Percentiles rank a stretch among this genome's conserved stretches.
These are phyloP conservation scores for Choanephora cucurbitarum DNA, from an alignment of 371 early-diverging fungal genomes.

Conservation along the genomic window DNA sequence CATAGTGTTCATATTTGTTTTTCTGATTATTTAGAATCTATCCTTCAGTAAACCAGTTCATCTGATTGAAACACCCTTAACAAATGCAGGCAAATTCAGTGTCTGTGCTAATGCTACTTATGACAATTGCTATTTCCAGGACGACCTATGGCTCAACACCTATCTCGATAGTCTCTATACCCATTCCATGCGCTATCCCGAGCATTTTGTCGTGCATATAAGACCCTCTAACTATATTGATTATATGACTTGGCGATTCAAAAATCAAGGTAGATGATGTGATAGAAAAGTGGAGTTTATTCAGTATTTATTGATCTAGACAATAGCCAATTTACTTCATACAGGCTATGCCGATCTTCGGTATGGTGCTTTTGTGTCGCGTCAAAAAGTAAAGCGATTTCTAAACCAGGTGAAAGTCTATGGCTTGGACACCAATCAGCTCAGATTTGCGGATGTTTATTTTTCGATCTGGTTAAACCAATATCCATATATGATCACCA, in stretches of 20 bases:
- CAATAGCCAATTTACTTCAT: conserved; percentile 57
- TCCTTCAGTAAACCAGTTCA: conserved; percentile 8
- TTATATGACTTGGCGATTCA: conserved; percentile 59
- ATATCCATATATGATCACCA: conserved; percentile 63
- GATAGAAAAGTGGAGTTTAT: too few species aligned
- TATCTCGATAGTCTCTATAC: conserved; percentile 65
- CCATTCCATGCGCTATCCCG: conserved; percentile 52
- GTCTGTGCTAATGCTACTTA: conserved; percentile 52
- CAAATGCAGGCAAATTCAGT: conserved; percentile 22
- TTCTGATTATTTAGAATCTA: conserved; percentile 5
- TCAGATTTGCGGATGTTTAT: conserved; percentile 49
- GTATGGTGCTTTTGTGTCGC: conserved; percentile 58
- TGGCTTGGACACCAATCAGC: conserved; percentile 30
- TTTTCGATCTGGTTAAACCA: conserved; percentile 64
- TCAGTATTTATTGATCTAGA: too few species aligned
- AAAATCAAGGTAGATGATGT: conserved; percentile 13
- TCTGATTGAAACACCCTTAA: conserved; percentile 11
- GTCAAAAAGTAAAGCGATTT: conserved; percentile 49
- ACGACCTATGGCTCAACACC: conserved; percentile 62
- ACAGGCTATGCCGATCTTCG: conserved; percentile 66
- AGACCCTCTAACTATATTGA: conserved; percentile 53
- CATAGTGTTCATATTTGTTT: too few species aligned
- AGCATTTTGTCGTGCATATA: conserved; percentile 55
- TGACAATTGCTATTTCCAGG: conserved; percentile 64
- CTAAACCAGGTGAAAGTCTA: conserved; percentile 44